These are phyloP conservation scores for Raffaelea ambrosiae DNA, from an alignment of 2,329 filamentous ascomycete genomes.

Conservation along the genomic window DNA sequence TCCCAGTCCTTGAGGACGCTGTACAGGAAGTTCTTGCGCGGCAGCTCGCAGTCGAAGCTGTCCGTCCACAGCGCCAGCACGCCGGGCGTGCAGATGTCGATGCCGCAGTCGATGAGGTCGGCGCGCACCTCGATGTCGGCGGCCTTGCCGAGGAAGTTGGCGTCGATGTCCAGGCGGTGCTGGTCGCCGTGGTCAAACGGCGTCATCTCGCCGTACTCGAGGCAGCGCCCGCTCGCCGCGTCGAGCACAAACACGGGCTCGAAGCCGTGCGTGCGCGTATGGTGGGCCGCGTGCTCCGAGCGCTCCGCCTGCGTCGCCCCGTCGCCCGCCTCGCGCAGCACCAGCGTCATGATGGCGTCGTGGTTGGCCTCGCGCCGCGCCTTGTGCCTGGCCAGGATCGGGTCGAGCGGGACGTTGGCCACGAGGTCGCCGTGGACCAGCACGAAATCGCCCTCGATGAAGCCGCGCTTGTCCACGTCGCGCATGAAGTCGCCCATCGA, in stretches of 20 bases:
- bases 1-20: constrained; percentile 96
- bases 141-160: constrained; percentile 57
- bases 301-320: constrained; percentile 57
- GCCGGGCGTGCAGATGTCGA: constrained; percentile 96
- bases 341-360: constrained; percentile 96
- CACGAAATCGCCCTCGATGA: constrained; percentile 86
- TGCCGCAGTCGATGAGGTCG: constrained; percentile 86
- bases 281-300: constrained; percentile 39
- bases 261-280: constrained; percentile 67
- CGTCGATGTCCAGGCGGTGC: constrained; percentile 63
- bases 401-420: constrained; percentile 79
- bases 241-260: constrained; percentile 84
- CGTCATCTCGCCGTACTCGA: constrained; percentile 91
- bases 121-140: constrained; percentile 72
- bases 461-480: constrained; percentile 76
- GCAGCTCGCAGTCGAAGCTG: constrained; percentile 78
- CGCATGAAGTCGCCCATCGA: constrained; percentile 92
- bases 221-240: constrained; percentile 65
- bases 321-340: constrained; percentile 69
- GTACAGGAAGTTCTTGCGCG: constrained; percentile 65
- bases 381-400: constrained; percentile 68
- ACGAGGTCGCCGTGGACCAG: constrained; percentile 89
- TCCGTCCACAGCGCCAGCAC: constrained; percentile 93
- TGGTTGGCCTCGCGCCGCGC: constrained; percentile 75
- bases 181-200: constrained; percentile 48